Base-by-base conservation (phyloP, 2,329 filamentous ascomycete species). In the Annulohypoxylon truncatum region DNA sequence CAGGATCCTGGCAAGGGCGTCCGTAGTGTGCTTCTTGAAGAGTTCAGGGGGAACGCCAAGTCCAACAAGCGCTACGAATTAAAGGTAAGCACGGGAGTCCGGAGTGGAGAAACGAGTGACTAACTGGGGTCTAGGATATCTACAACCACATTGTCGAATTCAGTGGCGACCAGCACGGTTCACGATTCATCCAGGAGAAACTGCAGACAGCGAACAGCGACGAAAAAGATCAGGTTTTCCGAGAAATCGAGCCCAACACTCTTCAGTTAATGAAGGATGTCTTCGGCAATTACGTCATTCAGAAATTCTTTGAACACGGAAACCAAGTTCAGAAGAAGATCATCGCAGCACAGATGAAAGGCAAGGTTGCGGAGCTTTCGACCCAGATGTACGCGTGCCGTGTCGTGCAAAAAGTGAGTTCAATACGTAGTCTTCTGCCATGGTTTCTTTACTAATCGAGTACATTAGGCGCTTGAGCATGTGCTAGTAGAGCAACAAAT, bases 261-360 rank as follows among this genome's bases (percentile, higher is more conserved):
- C 79, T 97, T 28, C 93, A 95, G 75, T 82, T 99, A 50, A 97
- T 97, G 93, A 95, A 91, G 47, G 96, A 98, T 77, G 91, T 98
- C 0, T 99, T 97, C 76, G 96, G 96, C 57, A 99, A 99, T 78
- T 99, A 98, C 76, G 96, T 99, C 33, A 94, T 98, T 38, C 96
- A 99, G 76, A 98, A 97, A 78, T 90, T 98, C 76, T 97, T 98
- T 68, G 95, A 98, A 77, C 93, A 98, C 77, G 95, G 96, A 38
- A 96, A 93, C 72, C 94, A 97, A 79, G 87, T 90, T 0, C 96
- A 99, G 81, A 99, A 99, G 82, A 94, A 91, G 78, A 85, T 92
- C 2, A 80, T 99, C 42, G 94, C 93, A 0, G 89, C 89, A 68
- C 89, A 92, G 78, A 97, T 98, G 94, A 92, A 91, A 77, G 92